Conservation (phyloP, 495 filamentous ascomycete species). For the Penicillium odoratum region DNA sequence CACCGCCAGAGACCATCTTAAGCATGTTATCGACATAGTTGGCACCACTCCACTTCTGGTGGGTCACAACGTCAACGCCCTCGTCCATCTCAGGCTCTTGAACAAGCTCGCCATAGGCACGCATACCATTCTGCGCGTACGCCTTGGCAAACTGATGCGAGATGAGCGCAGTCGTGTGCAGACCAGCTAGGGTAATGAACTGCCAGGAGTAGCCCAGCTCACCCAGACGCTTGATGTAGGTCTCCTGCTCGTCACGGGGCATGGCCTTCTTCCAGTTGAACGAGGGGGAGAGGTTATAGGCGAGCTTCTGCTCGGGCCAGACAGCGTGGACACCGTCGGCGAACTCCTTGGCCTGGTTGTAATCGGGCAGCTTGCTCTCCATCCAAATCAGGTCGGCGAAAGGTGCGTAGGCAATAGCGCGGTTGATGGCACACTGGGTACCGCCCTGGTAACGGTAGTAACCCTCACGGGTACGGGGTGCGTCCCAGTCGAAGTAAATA, state of each 20-base stretch:
- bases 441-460: conserved; percentile 92
- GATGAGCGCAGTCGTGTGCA: conserved; percentile 93
- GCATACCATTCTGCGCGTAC: conserved; percentile 81
- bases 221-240: conserved; percentile 89
- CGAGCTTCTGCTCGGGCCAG: conserved; percentile 96
- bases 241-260: conserved; percentile 89
- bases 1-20: conserved; percentile 96
- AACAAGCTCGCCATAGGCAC: conserved; percentile 92
- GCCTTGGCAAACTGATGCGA: conserved; percentile 83
- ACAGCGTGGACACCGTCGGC: conserved; percentile 91
- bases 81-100: conserved; percentile 96
- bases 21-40: conserved; percentile 91
- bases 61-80: conserved; percentile 90
- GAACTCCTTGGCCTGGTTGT: conserved; percentile 88
- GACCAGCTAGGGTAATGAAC: conserved; percentile 98
- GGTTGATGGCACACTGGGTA: conserved; percentile 87
- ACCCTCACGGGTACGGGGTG: conserved; percentile 86
- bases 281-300: conserved; percentile 96
- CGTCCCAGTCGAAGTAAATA: conserved; percentile 91
- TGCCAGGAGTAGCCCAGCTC: conserved; percentile 96
- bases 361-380: conserved; percentile 97
- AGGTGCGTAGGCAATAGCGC: conserved; percentile 88
- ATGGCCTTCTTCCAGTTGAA: conserved; percentile 99
- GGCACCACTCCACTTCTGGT: conserved; percentile 98
- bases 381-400: conserved; percentile 98